Base-by-base conservation (phyloP, 768 basidiomycete genomes). In the Rossbeevera mucosa region DNA sequence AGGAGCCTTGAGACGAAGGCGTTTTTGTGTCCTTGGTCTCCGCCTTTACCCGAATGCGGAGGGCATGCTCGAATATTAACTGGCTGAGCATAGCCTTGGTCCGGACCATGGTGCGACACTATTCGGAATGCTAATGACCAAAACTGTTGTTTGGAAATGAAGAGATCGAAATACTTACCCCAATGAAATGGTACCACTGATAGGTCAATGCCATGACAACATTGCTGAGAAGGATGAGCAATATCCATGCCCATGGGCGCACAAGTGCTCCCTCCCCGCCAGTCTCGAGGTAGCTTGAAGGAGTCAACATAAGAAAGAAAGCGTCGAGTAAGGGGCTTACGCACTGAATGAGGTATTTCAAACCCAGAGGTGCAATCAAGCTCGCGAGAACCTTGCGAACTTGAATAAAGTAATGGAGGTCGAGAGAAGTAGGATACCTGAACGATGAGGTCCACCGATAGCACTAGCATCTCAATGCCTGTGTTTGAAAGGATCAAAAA, bases 101-200 rank as follows among this genome's bases (percentile, higher is more conserved):
- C 44, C 49, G 29, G n/a, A 50, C 49, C 49, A 50, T 47, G 7
- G 29, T 31, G 12, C 49, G 49, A 14, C 43, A 46, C 49, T 50
- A 14, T 7, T 18, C 22, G 7, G 11, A 50, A 31, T 16, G n/a
- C 22, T 13, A 47, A 43, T 13, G n/a, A 4, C 22, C 42, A 7
- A 13, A 22, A 25, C 7, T 7, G 14, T 25, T 21, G 4, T 14
- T 28, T 31, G 42, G 5, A 50, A 16, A 21, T 3, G 7, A 48
- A 25, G 18, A n/a, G 2, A 50, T 2, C 3, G n/a, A 22, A 31
- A 36, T 36, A 36, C 43, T 50, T 16, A 6, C 49, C 29, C 24
- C 49, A 8, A 47, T 33, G 30, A 25, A 31, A 18, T 47, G 24
- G 22, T 50, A 50, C 49, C 49, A 47, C 2, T 50, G 49, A 46